phyloP scores from a whole-genome alignment of 768 basidiomycete genomes.

The Sarcodon sp. region DNA sequence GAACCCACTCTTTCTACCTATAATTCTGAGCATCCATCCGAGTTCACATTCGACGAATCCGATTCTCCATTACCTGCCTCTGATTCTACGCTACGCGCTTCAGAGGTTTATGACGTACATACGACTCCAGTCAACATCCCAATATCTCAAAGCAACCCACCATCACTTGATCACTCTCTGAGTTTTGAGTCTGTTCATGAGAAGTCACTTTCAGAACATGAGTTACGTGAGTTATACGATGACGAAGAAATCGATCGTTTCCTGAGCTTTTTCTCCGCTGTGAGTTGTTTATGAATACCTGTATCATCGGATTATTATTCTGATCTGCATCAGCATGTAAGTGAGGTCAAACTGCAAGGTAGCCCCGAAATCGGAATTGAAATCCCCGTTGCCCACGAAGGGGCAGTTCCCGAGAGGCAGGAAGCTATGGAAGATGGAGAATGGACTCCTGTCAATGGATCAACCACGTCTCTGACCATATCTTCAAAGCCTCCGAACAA shows the following conservation, averaged over 20 bases:
- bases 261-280: slow-evolving; percentile 45
- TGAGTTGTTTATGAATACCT: slow-evolving; percentile 17
- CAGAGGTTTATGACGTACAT: no score
- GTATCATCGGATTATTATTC: neutral
- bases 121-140: no score
- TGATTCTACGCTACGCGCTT: no score
- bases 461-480: slow-evolving; percentile 15
- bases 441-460: slow-evolving; percentile 9
- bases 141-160: no score
- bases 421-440: slow-evolving; percentile 5
- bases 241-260: slow-evolving; percentile 53
- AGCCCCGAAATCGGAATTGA: neutral
- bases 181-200: slow-evolving; percentile 4
- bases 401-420: slow-evolving; percentile 3
- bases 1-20: no score
- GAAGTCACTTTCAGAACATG: slow-evolving; percentile 30
- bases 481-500: neutral
- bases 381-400: slow-evolving; percentile 14
- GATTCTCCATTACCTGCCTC: no score
- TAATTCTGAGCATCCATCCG: no score
- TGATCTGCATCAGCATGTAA: slow-evolving; percentile 33
- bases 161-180: neutral
- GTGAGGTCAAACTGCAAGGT: slow-evolving; percentile 32
- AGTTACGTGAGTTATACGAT: slow-evolving; percentile 48
- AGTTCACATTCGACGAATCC: no score